phyloP scores from a whole-genome alignment of 345 rosid species.

The Murraya koenigii region DNA sequence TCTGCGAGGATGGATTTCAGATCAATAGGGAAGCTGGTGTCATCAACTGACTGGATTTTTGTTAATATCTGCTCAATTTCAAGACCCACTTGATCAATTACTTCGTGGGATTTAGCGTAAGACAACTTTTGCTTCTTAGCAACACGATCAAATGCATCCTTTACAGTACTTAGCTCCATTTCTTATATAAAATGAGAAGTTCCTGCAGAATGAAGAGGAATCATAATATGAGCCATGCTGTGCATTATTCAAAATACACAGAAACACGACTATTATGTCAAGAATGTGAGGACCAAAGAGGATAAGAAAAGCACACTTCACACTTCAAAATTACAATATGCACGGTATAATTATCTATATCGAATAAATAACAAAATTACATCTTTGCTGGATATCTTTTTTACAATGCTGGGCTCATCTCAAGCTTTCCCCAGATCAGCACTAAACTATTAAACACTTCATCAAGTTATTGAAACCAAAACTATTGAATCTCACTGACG shows the following conservation, averaged over 20 bases:
- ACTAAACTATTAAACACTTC: neutral
- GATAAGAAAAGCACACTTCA: neutral
- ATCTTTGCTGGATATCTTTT: neutral
- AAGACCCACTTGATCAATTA: conserved; percentile 43
- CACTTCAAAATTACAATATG: neutral
- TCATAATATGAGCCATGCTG: neutral
- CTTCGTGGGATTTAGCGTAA: conserved; percentile 43
- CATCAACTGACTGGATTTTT: conserved; percentile 31
- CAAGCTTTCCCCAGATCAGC: neutral
- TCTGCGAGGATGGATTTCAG: conserved; percentile 42
- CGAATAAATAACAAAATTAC: neutral
- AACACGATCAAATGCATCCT: conserved; percentile 63
- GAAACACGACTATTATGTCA: neutral
- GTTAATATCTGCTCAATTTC: conserved; percentile 50
- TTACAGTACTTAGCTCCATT: conserved; percentile 47
- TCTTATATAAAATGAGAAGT: neutral
- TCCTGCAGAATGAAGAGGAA: conserved; percentile 29
- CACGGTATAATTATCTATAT: neutral
- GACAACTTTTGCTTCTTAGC: conserved; percentile 65
- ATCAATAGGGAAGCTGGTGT: conserved; percentile 25
- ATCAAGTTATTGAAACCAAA: neutral
- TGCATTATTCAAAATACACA: neutral
- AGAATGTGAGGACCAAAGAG: neutral
- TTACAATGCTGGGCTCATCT: neutral
- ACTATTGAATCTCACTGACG: neutral